Base-by-base conservation (phyloP, 2,329 filamentous ascomycete species). In the Albophoma yamanashiensis region DNA sequence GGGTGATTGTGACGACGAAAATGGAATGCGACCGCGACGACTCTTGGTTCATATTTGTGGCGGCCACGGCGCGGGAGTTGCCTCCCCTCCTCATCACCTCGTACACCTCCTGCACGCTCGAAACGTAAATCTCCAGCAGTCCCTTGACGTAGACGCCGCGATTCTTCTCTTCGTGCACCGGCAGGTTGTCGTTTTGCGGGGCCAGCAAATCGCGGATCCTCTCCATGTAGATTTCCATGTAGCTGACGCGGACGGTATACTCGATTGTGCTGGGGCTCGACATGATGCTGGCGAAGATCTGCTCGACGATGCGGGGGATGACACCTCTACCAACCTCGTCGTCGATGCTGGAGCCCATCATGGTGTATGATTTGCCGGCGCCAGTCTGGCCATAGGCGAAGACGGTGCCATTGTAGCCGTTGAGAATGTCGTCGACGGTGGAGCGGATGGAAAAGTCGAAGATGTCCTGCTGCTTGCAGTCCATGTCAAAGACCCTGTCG, bases 181-280 rank as follows among this genome's bases (percentile, higher is more conserved):
- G 92, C 58, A 99, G 79, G 71, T 97, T 97, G 78, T 97, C 93
- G 75, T 97, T 96, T 62, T 92, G 89, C 14, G 94, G 94, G 31
- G 89, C 87, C 64, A 99, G 79, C 69, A 99, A 77, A 85, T 99
- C 94, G 69, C 93, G 86, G 73, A 99, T 97, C 67, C 89, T 87
- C 78, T 99, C 94, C 94, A 97, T 99, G 80, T 99, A 99, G 65
- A 99, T 97, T 76, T 99, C 94, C 92, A 99, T 97, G 76, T 97
- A 97, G 75, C 92, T 96, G 71, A 97, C 93, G 60, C 92, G 87
- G 58, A 99, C 93, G n/a, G 92, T 97, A 75, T 97, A 97, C 76
- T 97, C 94, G 73, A 97, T 97, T 66, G 91, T 96, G 68, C 87
- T 87, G 52, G 93, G 91, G 68, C 92, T 96, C 27, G 89, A 86